A percentile compares a stretch with the other conserved stretches of the same genome.
Evolutionary conservation across 352 stramenopile genomes (phyloP).

Genomic region (Phytophthora uliginosa): DNA sequence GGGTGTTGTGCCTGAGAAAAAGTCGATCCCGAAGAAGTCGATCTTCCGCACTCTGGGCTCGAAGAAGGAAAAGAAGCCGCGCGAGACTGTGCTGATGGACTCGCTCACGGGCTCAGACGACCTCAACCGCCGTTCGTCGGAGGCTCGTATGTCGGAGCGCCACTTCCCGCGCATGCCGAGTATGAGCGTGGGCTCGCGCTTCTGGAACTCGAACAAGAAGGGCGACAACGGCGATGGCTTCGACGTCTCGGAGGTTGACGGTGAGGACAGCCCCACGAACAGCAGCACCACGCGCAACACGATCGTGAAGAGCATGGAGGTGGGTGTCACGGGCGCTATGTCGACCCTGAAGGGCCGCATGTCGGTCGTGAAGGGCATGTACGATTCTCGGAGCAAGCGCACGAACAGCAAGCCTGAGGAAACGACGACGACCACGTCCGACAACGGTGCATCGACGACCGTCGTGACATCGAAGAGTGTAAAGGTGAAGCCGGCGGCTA

Average conservation of each 20-base stretch:
- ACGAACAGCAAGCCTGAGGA: conserved; percentile 71
- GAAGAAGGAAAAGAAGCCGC: conserved; percentile 82
- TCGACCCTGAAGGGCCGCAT: conserved; percentile 86
- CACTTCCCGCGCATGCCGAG: conserved; percentile 77
- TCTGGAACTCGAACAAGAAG: conserved; percentile 77
- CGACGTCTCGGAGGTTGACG: conserved; percentile 58
- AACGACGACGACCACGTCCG: conserved; percentile 28
- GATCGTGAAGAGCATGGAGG: conserved; percentile 82
- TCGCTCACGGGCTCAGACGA: conserved; percentile 86
- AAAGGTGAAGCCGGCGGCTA: conserved; percentile 49
- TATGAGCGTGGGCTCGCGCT: conserved; percentile 73
- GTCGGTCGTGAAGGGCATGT: conserved; percentile 82
- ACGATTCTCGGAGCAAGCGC: conserved; percentile 69
- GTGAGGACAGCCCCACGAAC: conserved; percentile 56
- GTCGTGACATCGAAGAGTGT: conserved; percentile 39
- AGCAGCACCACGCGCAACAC: conserved; percentile 75
- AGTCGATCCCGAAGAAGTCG: conserved; percentile 71
- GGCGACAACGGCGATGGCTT: conserved; percentile 53
- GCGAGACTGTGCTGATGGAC: conserved; percentile 72
- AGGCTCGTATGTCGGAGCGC: conserved; percentile 62
- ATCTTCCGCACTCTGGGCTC: conserved; percentile 89
- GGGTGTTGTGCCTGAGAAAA: conserved; percentile 49
- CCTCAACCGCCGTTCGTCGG: conserved; percentile 63
- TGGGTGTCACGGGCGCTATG: conserved; percentile 79
- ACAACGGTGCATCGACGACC: conserved; percentile 34